Evolutionary conservation across 2,329 filamentous ascomycete species (phyloP).

Genomic region (Claviceps spartinae): DNA sequence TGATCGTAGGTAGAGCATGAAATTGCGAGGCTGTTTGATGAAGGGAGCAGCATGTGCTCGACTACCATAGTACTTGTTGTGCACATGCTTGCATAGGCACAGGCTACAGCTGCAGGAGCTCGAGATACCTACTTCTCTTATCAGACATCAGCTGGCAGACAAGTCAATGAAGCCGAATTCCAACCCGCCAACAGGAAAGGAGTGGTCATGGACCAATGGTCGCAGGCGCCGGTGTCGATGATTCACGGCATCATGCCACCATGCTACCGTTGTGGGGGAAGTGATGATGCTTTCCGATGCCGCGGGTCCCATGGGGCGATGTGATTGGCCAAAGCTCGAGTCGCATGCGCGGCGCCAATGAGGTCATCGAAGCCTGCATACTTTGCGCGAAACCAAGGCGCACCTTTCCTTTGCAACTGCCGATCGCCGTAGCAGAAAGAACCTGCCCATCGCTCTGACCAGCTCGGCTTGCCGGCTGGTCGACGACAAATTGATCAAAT

Average conservation of each 20-base stretch:
- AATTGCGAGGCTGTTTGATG: not conserved
- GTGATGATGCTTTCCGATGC: not conserved
- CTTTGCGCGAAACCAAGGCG: not conserved
- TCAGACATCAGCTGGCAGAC: too few species aligned
- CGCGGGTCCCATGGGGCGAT: not conserved
- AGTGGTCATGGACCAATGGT: too few species aligned
- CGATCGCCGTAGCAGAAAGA: not conserved
- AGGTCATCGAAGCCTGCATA: constrained; percentile 6
- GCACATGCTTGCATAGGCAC: too few species aligned
- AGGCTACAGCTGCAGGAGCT: too few species aligned
- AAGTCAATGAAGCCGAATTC: too few species aligned
- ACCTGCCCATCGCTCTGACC: not conserved
- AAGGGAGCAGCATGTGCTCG: not conserved
- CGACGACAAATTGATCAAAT: not conserved
- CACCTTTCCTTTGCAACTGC: constrained; percentile 3
- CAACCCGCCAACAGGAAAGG: too few species aligned
- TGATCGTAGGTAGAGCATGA: not conserved
- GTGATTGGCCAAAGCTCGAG: constrained; percentile 1
- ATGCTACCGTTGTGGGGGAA: too few species aligned
- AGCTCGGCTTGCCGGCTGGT: not conserved
- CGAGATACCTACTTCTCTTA: too few species aligned
- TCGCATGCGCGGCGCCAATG: not conserved
- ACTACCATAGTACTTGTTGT: too few species aligned
- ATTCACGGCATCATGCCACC: too few species aligned
- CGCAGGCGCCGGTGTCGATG: too few species aligned